Percentiles rank a stretch among this genome's conserved stretches.
These are phyloP conservation scores for Aspergillus fischeri DNA, from an alignment of 2,329 filamentous ascomycete species.

Conservation along the genomic window DNA sequence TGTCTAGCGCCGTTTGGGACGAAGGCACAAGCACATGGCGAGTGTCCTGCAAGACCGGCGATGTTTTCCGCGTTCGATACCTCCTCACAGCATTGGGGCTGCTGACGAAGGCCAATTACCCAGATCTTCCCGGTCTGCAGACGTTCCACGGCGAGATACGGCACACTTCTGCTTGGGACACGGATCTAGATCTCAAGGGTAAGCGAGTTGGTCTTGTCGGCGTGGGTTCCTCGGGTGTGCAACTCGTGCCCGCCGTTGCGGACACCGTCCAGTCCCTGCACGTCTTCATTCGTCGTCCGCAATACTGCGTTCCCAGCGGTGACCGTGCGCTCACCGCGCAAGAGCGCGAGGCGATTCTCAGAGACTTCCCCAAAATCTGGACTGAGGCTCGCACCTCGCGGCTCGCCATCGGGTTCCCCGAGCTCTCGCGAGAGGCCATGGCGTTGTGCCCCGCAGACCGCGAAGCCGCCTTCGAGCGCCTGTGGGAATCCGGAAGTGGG, in stretches of 20 bases:
- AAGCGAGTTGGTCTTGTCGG: conserved; percentile 49
- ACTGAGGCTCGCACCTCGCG: neutral
- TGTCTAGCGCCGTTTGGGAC: conserved; percentile 13
- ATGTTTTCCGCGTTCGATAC: conserved; percentile 5
- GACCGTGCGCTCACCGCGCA: conserved; percentile 20
- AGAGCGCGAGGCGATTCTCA: conserved; percentile 20
- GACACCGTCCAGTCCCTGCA: conserved; percentile 23
- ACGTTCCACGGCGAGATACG: conserved; percentile 51
- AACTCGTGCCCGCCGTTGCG: conserved; percentile 25
- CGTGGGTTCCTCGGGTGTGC: conserved; percentile 24
- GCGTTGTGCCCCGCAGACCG: conserved; percentile 8
- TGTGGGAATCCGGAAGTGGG: conserved; percentile 3
- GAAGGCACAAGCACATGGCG: conserved; percentile 10
- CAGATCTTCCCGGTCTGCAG: conserved; percentile 48
- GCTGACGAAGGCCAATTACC: conserved; percentile 45
- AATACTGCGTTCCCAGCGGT: conserved; percentile 33
- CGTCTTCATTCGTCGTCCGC: conserved; percentile 35
- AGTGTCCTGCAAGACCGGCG: conserved; percentile 4
- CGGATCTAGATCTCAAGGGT: conserved; percentile 40
- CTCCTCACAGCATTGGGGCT: conserved; percentile 17
- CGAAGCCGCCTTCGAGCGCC: conserved; percentile 7
- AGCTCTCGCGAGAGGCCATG: conserved; percentile 2
- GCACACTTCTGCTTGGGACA: conserved; percentile 52
- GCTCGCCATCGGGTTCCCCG: conserved; percentile 9
- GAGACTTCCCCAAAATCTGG: conserved; percentile 7